Evolutionary conservation across 208 protist genomes (phyloP), one percentile per base, ranked within the genome.

Genomic region (Tritrichomonas foetus): DNA sequence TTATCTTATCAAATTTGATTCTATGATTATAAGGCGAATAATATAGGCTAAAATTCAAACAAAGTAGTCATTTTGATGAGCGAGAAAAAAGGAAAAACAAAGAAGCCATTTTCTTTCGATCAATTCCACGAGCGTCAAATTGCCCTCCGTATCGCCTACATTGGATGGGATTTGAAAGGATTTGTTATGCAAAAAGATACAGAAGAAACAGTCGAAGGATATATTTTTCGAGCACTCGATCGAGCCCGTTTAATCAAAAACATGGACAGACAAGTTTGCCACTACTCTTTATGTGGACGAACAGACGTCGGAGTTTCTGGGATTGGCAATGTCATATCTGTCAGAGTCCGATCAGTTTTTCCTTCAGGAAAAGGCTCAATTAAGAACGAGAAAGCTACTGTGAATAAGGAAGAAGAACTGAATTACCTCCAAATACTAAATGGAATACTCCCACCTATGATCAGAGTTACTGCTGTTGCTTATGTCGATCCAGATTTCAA

Each of bases 401-500:
- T 89, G 33, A 44, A 89, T 57, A 50, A 82, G 50, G 78, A 89
- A 50, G 55, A 64, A 64, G 78, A 89, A 57, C 33, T 89, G 41
- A 89, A 89, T 39, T 89, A 89, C 36, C 27, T 49, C 11, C 78
- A 89, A 47, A 89, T 89, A n/a, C 13, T 89, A 14, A 89, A 89
- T 57, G 44, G 44, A 36, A 57, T 89, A 57, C 47, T 89, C 20
- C 78, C 78, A n/a, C 78, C 78, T 39, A n/a, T n/a, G 57, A 89
- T 89, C 57, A 25, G 78, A 33, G 78, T 57, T 39, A 89, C 78
- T 27, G 78, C 41, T 5, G 20, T 57, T 57, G 78, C 78, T 33
- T 89, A 89, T 61, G 78, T 89, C 47, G 41, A 89, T 20, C 78
- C 78, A 39, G 78, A 89, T 39, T 89, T 89, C n/a, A 89, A 89